These are phyloP conservation scores for Nicotiana knightiana DNA, from an alignment of 257 asterid genomes.

Conservation along the genomic window DNA sequence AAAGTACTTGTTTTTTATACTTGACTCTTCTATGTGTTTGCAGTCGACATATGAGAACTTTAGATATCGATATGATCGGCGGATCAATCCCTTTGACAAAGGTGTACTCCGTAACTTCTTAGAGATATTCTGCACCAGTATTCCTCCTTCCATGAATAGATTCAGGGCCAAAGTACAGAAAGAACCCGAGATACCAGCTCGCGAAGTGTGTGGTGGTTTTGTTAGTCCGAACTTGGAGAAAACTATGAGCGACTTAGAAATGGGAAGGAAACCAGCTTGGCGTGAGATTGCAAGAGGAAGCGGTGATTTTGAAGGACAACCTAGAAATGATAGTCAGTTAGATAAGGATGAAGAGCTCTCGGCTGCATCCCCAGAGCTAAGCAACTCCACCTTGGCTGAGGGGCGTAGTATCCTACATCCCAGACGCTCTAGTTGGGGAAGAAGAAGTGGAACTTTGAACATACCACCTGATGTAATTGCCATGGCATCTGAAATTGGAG, in stretches of 20 bases:
- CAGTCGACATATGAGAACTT: slow-evolving; percentile 98
- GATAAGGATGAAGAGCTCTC: slow-evolving; percentile 22
- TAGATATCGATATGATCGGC: slow-evolving; percentile 78
- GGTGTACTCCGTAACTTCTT: slow-evolving; percentile 67
- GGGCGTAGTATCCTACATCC: slow-evolving; percentile 26
- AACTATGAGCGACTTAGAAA: slow-evolving; percentile 79
- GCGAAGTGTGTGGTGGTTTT: slow-evolving; percentile 26
- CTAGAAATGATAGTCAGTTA: slow-evolving; percentile 11
- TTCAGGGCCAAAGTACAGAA: slow-evolving; percentile 72
- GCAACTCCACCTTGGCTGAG: slow-evolving; percentile 16
- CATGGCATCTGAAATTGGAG: slow-evolving; percentile 18
- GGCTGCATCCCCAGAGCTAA: slow-evolving; percentile 17
- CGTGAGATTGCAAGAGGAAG: slow-evolving; percentile 52
- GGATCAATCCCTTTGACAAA: slow-evolving; percentile 70
- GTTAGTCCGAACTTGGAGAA: slow-evolving; percentile 39
- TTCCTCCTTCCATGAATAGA: slow-evolving; percentile 74
- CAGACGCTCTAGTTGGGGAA: slow-evolving; percentile 37
- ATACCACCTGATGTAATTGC: slow-evolving; percentile 21
- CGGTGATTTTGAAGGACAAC: slow-evolving; percentile 23
- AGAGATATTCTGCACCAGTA: slow-evolving; percentile 86
- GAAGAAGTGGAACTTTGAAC: slow-evolving; percentile 27
- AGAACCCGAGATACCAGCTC: slow-evolving; percentile 56
- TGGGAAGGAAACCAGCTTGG: slow-evolving; percentile 91
- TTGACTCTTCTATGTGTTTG: slow-evolving; percentile 11
- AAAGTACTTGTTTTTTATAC: not conserved